Evolutionary conservation across 768 basidiomycete species (phyloP).

Genomic region (Panellus pusillus): DNA sequence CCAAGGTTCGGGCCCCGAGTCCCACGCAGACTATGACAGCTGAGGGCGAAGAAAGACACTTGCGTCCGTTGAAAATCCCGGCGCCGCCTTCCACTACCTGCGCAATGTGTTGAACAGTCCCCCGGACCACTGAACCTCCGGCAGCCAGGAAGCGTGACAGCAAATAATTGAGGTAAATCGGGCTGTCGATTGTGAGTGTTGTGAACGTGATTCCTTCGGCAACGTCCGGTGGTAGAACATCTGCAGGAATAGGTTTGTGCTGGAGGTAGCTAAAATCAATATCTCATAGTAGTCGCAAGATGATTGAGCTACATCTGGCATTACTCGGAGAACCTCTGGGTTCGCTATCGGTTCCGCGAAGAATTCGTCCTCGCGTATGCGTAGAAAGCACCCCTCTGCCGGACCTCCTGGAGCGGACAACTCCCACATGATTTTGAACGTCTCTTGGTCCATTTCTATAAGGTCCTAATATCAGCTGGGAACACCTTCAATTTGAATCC

Average conservation of each 20-base stretch:
- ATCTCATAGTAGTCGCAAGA: neutral
- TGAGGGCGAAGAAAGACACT: constrained; percentile 36
- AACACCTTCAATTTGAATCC: neutral
- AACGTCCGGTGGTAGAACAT: constrained; percentile 35
- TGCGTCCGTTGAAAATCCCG: constrained; percentile 32
- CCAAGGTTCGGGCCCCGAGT: constrained; percentile 69
- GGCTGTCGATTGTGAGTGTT: constrained; percentile 70
- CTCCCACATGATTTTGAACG: constrained; percentile 75
- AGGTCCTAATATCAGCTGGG: neutral
- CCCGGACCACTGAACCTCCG: constrained; percentile 65
- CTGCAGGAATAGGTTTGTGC: constrained; percentile 37
- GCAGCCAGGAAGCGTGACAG: constrained; percentile 57
- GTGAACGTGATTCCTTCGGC: constrained; percentile 57
- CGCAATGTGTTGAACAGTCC: constrained; percentile 63
- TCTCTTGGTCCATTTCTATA: constrained; percentile 67
- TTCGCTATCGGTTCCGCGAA: constrained; percentile 41
- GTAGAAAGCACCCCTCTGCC: constrained; percentile 63
- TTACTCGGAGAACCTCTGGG: constrained; percentile 46
- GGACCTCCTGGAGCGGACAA: constrained; percentile 59
- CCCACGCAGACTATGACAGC: constrained; percentile 74
- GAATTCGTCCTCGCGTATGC: constrained; percentile 63
- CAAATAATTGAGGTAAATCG: constrained; percentile 72
- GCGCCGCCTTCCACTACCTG: constrained; percentile 68
- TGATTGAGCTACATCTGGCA: constrained; percentile 47
- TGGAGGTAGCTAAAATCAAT: constrained; percentile 22